These are phyloP conservation scores for Zygoascus biomembranicola DNA, from an alignment of 805 yeast species.

Conservation along the genomic window DNA sequence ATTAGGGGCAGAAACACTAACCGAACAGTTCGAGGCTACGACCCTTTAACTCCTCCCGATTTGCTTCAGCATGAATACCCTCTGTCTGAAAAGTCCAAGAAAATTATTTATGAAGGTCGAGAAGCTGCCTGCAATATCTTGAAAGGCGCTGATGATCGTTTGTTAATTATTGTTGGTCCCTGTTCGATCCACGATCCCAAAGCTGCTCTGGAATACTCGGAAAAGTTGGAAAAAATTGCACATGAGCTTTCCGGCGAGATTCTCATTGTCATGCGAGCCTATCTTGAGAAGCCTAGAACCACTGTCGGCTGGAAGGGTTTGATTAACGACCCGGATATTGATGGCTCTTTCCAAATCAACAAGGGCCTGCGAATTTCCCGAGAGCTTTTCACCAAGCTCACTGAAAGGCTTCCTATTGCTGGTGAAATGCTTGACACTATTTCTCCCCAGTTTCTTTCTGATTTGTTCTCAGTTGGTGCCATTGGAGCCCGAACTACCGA, in stretches of 20 bases:
- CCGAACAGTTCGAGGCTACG: constrained; percentile 60
- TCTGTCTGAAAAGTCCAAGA: constrained; percentile 48
- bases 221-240: constrained; percentile 48
- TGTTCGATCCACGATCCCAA: constrained; percentile 93
- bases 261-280: constrained; percentile 91
- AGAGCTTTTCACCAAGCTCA: constrained; percentile 74
- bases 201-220: constrained; percentile 86
- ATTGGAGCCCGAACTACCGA: constrained; percentile 99
- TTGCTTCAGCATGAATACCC: constrained; percentile 81
- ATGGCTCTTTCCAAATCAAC: constrained; percentile 86
- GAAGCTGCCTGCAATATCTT: constrained; percentile 64
- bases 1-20: too few relatives aligned
- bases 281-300: constrained; percentile 95
- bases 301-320: constrained; percentile 99
- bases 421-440: constrained; percentile 97
- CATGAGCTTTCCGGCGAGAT: constrained; percentile 65
- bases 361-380: constrained; percentile 88
- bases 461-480: constrained; percentile 92
- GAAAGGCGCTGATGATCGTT: constrained; percentile 76
- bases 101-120: constrained; percentile 67
- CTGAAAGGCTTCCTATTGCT: constrained; percentile 83
- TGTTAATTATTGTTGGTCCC: constrained; percentile 89
- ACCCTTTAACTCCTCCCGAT: constrained; percentile 94
- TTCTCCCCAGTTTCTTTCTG: constrained; percentile 91
- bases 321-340: constrained; percentile 94